Conservation (phyloP, 148 eudicot species). For the Rhododendron griersonianum region DNA sequence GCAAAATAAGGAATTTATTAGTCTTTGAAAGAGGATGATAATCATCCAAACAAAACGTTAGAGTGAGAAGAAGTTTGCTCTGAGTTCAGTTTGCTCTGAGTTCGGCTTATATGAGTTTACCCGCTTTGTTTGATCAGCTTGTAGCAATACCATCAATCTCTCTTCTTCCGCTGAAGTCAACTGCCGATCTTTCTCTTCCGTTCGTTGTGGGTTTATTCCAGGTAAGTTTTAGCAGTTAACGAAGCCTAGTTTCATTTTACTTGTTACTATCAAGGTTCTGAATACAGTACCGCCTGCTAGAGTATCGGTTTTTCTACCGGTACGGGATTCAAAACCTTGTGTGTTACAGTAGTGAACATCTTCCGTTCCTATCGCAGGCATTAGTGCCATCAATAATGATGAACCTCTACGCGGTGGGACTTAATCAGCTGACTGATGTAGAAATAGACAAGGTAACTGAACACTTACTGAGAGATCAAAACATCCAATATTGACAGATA, state of each 20-base stretch:
- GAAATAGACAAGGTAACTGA: slow-evolving; percentile 42
- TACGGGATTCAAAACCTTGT: too few species aligned
- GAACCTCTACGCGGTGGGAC: slow-evolving; percentile 28
- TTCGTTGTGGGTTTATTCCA: slow-evolving; percentile 30
- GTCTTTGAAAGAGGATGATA: too few species aligned
- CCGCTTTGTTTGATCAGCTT: slow-evolving; percentile 19
- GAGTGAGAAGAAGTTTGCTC: background rate
- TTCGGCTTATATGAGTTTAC: background rate
- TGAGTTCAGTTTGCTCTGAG: background rate
- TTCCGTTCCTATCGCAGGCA: slow-evolving; percentile 1
- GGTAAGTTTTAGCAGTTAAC: slow-evolving; percentile 13
- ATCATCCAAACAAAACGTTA: background rate
- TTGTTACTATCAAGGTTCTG: too few species aligned
- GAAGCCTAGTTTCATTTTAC: too few species aligned
- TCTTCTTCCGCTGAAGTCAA: slow-evolving; percentile 38
- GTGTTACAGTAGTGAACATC: background rate
- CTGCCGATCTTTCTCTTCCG: slow-evolving; percentile 25
- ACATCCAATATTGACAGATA: background rate
- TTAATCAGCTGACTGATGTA: slow-evolving; percentile 16
- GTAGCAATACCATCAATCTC: slow-evolving; percentile 44
- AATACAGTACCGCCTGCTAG: too few species aligned
- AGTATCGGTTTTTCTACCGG: too few species aligned
- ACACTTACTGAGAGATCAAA: background rate
- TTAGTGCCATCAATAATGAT: slow-evolving; percentile 17
- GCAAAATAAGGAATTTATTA: too few species aligned